phyloP scores from a whole-genome alignment of 2,329 filamentous ascomycete genomes.

The Penicillium hordei region DNA sequence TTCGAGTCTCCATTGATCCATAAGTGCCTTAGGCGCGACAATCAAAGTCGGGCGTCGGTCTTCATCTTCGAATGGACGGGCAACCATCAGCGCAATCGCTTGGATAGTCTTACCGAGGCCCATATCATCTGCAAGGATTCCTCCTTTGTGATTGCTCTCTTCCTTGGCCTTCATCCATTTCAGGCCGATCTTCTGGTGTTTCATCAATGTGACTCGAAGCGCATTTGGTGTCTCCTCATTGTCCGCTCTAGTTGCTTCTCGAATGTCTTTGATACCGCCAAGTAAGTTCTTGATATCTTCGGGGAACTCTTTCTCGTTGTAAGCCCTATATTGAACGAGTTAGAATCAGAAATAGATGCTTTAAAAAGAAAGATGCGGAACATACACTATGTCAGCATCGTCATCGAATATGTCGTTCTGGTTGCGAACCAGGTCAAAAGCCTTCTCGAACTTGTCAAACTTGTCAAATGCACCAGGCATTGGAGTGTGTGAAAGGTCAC shows the following conservation, averaged over 20 bases:
- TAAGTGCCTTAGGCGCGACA: conserved; percentile 73
- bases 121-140: conserved; percentile 80
- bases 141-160: conserved; percentile 67
- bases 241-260: conserved; percentile 61
- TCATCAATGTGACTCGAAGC: conserved; percentile 69
- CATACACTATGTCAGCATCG: conserved; percentile 6
- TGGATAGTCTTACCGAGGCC: conserved; percentile 83
- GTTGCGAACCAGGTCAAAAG: conserved; percentile 6
- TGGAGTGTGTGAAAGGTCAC: neutral
- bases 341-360: neutral
- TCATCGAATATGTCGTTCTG: conserved; percentile 9
- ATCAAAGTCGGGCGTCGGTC: conserved; percentile 74
- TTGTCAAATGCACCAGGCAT: neutral
- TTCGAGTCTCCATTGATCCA: conserved; percentile 83
- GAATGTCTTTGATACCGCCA: conserved; percentile 71
- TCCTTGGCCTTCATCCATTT: conserved; percentile 77
- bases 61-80: conserved; percentile 61
- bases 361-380: neutral
- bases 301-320: conserved; percentile 48
- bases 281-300: conserved; percentile 70
- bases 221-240: conserved; percentile 68
- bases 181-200: conserved; percentile 77
- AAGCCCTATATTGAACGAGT: conserved; percentile 20
- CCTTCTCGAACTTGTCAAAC: neutral
- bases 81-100: conserved; percentile 72